Evolutionary conservation across 805 yeast genomes (phyloP), one percentile per base, ranked within the genome.

Genomic region (Kluyveromyces lactis): DNA sequence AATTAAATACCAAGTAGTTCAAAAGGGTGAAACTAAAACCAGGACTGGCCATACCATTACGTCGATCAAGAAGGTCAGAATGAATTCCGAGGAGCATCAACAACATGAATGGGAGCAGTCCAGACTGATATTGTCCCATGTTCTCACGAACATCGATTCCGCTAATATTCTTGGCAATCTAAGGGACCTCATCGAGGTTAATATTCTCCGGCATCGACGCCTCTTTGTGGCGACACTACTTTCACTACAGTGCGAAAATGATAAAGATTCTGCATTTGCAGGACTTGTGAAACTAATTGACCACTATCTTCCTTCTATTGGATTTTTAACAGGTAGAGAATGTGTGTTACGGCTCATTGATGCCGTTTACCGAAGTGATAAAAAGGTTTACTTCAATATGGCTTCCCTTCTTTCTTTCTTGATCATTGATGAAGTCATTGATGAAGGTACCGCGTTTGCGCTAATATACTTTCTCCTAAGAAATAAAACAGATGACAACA

Each of bases 261-360:
- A 43, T 8, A 18, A 31, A 2, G 68, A 82, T 0, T 58, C 74
- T 0, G 68, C 71, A 1, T 79, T 72, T 48, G 76, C 87, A 0
- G 63, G 82, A 1, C 50, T 86, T 26, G 68, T 73, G 0, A 68
- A 80, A 2, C 68, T 80, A 1, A 38, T 86, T 9, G 81, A 83
- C 56, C 71, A 82, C 4, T 75, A 80, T 47, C 55, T 84, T 3
- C 92, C 94, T 0, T 72, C 72, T 26, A 60, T 85, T 13, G 95
- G 95, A 2, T 71, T 71, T 41, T 55, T 80, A 4, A 45, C 83
- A 24, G 55, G 70, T 0, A 52, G 68, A 7, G 65, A 92, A 43
- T 57, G 80, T 19, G 63, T 81, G 1, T 49, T 77, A 3, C 77
- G 70, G 41, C 84, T 85, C 58, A 69, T 79, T 33, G 67, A 69